A percentile compares a stretch with the other conserved stretches of the same genome.
phyloP scores from a whole-genome alignment of 2,329 filamentous ascomycete genomes.

The Colletotrichum somersetense region DNA sequence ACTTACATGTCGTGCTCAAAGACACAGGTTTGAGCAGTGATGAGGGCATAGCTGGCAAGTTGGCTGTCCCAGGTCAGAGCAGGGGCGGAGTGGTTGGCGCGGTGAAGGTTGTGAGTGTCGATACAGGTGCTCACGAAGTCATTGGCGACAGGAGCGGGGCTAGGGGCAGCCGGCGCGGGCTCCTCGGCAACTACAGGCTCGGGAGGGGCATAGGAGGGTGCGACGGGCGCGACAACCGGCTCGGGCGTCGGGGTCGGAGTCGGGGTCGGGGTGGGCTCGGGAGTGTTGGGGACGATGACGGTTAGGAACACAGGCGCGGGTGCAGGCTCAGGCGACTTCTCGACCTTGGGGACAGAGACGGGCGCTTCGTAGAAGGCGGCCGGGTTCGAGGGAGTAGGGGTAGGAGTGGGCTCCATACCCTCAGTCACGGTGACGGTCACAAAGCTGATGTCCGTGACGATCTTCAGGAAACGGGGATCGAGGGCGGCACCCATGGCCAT shows the following conservation, averaged over 20 bases:
- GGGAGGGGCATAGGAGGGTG: slow-evolving; percentile 31
- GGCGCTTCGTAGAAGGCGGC: slow-evolving; percentile 32
- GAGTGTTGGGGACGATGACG: slow-evolving; percentile 15
- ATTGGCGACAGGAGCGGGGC: slow-evolving; percentile 24
- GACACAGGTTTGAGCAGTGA: slow-evolving; percentile 74
- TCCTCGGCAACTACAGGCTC: slow-evolving; percentile 42
- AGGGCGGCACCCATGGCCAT: slow-evolving; percentile 61
- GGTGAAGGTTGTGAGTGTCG: slow-evolving; percentile 88
- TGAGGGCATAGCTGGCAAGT: slow-evolving; percentile 73
- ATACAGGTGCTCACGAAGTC: slow-evolving; percentile 61
- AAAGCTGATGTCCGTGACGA: slow-evolving; percentile 56
- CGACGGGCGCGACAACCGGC: slow-evolving; percentile 21
- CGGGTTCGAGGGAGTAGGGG: slow-evolving; percentile 44
- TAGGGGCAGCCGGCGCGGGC: slow-evolving; percentile 46
- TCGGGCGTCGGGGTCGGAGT: slow-evolving; percentile 35
- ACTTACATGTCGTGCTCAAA: slow-evolving; percentile 84
- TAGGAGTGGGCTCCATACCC: slow-evolving; percentile 45
- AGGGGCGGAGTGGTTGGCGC: slow-evolving; percentile 80
- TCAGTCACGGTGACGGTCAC: slow-evolving; percentile 61
- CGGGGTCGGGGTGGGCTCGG: slow-evolving; percentile 43
- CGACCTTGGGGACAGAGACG: slow-evolving; percentile 28
- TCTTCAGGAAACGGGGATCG: slow-evolving; percentile 56
- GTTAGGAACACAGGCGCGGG: slow-evolving; percentile 38
- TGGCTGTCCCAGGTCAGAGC: slow-evolving; percentile 74
- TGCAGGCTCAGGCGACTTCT: slow-evolving; percentile 33